These are phyloP conservation scores for Tuber melanosporum DNA, from an alignment of 495 filamentous ascomycete species.

Conservation along the genomic window DNA sequence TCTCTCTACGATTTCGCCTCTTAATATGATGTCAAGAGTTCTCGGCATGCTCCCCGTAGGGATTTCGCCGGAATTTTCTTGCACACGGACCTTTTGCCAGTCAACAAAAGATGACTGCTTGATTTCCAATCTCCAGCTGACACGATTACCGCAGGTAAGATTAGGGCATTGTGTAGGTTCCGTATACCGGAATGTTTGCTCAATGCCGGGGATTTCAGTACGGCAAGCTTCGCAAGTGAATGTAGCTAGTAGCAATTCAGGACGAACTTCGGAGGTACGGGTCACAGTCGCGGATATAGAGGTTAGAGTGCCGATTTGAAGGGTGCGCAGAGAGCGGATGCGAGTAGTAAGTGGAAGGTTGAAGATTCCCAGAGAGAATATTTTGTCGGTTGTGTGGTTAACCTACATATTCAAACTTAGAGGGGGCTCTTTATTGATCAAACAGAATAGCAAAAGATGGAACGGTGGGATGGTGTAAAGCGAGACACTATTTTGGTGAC, in stretches of 20 bases:
- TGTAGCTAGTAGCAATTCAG: conserved; percentile 84
- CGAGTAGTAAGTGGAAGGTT: conserved; percentile 91
- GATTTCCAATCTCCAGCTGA: conserved; percentile 90
- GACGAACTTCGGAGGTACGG: conserved; percentile 90
- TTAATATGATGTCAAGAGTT: conserved; percentile 95
- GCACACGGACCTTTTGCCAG: conserved; percentile 96
- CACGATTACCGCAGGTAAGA: conserved; percentile 76
- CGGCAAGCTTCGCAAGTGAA: conserved; percentile 87
- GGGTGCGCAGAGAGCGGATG: conserved; percentile 78
- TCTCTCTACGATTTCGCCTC: conserved; percentile 94
- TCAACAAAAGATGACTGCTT: conserved; percentile 95
- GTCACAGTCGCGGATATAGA: conserved; percentile 97
- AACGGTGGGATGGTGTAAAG: not conserved
- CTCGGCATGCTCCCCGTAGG: conserved; percentile 97
- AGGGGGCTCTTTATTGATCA: not conserved
- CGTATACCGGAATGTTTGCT: conserved; percentile 96
- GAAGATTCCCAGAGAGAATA: conserved; percentile 93
- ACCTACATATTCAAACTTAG: conserved; percentile 43
- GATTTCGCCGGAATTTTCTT: conserved; percentile 97
- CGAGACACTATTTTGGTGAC: not conserved
- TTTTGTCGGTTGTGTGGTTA: conserved; percentile 82
- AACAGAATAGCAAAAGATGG: not conserved
- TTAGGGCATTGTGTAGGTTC: conserved; percentile 96
- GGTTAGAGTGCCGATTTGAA: conserved; percentile 83
- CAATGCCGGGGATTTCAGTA: conserved; percentile 74